phyloP scores from a whole-genome alignment of 2,329 filamentous ascomycete species.

The Ceratocystis colombiana region DNA sequence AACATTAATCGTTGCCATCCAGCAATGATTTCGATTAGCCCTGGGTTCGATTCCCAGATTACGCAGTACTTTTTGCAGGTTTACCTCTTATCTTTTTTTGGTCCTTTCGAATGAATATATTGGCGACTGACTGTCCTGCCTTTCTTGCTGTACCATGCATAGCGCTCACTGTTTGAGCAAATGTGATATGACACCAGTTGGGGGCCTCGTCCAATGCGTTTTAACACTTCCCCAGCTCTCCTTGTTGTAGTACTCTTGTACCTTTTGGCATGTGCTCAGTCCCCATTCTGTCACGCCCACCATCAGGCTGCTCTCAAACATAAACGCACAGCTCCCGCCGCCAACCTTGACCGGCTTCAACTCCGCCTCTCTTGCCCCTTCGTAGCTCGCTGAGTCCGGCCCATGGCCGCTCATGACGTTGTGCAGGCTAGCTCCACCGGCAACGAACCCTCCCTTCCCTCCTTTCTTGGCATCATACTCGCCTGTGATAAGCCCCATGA shows the following conservation, averaged over 20 bases:
- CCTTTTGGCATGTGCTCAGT: constrained; percentile 46
- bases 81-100: background rate
- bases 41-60: constrained; percentile 16
- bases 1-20: constrained; percentile 15
- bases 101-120: background rate
- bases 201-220: constrained; percentile 48
- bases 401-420: constrained; percentile 62
- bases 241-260: constrained; percentile 60
- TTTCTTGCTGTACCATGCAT: too few species aligned
- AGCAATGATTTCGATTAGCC: constrained; percentile 17
- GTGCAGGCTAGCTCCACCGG: constrained; percentile 53
- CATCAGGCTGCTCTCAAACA: constrained; percentile 61
- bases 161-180: background rate
- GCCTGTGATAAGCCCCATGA: constrained; percentile 51
- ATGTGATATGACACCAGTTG: constrained; percentile 26
- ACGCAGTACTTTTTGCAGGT: background rate
- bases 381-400: constrained; percentile 48
- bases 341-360: constrained; percentile 50
- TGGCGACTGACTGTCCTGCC: too few species aligned
- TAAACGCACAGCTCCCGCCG: constrained; percentile 53
- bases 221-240: constrained; percentile 69
- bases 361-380: constrained; percentile 46
- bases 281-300: constrained; percentile 65
- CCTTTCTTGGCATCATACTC: constrained; percentile 54
- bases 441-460: constrained; percentile 44